Conservation (phyloP, 2,329 filamentous ascomycete genomes). For the Dactylellina sp. region DNA sequence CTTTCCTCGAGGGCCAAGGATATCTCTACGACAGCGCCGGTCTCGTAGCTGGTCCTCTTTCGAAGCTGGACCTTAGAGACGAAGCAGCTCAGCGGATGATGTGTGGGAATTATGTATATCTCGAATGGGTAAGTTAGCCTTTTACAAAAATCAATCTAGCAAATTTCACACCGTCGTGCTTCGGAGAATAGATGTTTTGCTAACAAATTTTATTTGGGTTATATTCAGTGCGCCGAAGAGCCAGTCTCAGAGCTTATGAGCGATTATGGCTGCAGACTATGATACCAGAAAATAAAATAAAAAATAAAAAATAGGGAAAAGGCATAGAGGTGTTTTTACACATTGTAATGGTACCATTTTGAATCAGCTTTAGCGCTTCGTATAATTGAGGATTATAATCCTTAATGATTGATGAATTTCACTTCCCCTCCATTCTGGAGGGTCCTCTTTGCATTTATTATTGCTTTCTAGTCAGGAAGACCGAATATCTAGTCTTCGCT, state of each 20-base stretch:
- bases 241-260: constrained; percentile 7
- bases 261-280: background rate
- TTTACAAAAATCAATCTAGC: too few relatives aligned
- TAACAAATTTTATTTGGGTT: background rate
- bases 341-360: too few relatives aligned
- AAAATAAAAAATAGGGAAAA: too few relatives aligned
- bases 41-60: constrained; percentile 14
- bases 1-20: constrained; percentile 23
- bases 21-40: constrained; percentile 27
- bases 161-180: too few relatives aligned
- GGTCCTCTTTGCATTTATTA: too few relatives aligned
- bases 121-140: constrained; percentile 24
- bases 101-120: constrained; percentile 18
- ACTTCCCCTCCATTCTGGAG: too few relatives aligned
- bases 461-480: too few relatives aligned
- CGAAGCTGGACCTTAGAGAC: background rate
- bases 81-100: background rate
- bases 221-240: background rate
- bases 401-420: constrained; percentile 1
- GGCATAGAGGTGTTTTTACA: too few relatives aligned
- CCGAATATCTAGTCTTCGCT: too few relatives aligned
- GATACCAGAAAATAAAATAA: background rate
- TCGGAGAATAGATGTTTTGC: too few relatives aligned
- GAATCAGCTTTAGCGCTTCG: too few relatives aligned
- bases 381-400: background rate